Conservation (phyloP, 371 early-diverging fungal species). For the Aphelidium insulamus region DNA sequence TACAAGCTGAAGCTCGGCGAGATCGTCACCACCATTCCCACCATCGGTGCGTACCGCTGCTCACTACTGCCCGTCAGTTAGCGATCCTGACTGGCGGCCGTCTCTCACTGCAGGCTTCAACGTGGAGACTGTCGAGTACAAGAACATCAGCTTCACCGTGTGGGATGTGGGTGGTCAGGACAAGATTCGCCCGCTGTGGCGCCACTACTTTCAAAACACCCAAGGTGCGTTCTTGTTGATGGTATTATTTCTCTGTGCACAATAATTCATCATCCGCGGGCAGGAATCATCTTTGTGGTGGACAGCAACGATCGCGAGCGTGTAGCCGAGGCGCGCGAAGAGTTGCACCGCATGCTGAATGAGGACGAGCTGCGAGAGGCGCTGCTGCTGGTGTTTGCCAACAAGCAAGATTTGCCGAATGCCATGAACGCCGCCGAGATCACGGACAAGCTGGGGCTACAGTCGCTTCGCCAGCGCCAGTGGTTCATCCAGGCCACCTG, state of each 20-base stretch:
- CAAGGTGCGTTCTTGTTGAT: conserved; percentile 3
- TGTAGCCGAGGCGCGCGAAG: conserved; percentile 66
- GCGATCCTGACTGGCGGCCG: not conserved
- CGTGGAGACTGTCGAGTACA: conserved; percentile 91
- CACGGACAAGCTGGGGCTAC: conserved; percentile 63
- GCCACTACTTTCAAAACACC: conserved; percentile 42
- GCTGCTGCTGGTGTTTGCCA: conserved; percentile 61
- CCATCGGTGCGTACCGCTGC: conserved; percentile 33
- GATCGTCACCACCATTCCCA: conserved; percentile 96
- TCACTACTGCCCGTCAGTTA: not conserved
- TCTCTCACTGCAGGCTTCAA: conserved; percentile 58
- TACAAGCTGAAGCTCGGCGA: conserved; percentile 82
- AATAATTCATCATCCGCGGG: conserved; percentile 1
- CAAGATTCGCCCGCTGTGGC: conserved; percentile 82
- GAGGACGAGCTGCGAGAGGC: conserved; percentile 72
- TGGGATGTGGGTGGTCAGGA: conserved; percentile 97
- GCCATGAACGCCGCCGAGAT: conserved; percentile 65
- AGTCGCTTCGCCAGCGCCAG: conserved; percentile 52
- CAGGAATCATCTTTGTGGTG: conserved; percentile 69
- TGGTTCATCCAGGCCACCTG: conserved; percentile 88
- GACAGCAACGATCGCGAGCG: conserved; percentile 85
- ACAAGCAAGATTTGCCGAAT: conserved; percentile 78
- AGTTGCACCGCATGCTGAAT: conserved; percentile 62
- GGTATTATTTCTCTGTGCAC: conserved; percentile 1
- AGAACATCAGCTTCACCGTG: conserved; percentile 88